Conservation (phyloP, 2,329 filamentous ascomycete genomes). For the Nothomitra cinnamomea region DNA sequence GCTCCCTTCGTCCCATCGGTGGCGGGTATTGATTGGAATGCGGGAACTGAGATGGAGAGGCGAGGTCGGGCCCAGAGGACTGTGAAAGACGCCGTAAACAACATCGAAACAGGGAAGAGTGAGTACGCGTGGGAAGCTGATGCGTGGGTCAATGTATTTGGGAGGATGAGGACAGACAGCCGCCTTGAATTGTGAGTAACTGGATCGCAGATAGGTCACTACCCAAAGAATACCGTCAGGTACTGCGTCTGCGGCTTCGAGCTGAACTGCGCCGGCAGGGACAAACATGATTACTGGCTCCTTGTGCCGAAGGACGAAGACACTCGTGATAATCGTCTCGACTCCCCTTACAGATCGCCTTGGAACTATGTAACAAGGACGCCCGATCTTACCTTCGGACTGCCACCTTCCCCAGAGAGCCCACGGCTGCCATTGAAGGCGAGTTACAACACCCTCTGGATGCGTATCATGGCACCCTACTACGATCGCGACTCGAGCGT, state of each 20-base stretch:
- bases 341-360: too few species aligned
- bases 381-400: neutral
- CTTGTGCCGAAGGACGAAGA: neutral
- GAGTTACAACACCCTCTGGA: too few species aligned
- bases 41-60: neutral
- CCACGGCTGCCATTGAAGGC: too few species aligned
- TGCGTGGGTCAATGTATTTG: slow-evolving; percentile 7
- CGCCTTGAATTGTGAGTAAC: slow-evolving; percentile 5
- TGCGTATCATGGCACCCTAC: too few species aligned
- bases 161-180: slow-evolving; percentile 4
- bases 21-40: neutral
- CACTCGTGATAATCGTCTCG: neutral
- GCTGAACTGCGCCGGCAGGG: neutral
- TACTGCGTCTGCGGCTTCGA: neutral
- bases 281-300: neutral
- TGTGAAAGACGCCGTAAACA: slow-evolving; percentile 3
- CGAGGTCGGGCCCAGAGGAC: neutral
- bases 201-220: neutral
- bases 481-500: neutral
- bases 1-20: too few species aligned
- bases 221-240: too few species aligned
- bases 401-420: neutral
- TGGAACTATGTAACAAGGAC: neutral
- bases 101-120: slow-evolving; percentile 4
- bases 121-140: slow-evolving; percentile 7